phyloP scores from a whole-genome alignment of 139 green algal species.

The Chlamydomonas urium region DNA sequence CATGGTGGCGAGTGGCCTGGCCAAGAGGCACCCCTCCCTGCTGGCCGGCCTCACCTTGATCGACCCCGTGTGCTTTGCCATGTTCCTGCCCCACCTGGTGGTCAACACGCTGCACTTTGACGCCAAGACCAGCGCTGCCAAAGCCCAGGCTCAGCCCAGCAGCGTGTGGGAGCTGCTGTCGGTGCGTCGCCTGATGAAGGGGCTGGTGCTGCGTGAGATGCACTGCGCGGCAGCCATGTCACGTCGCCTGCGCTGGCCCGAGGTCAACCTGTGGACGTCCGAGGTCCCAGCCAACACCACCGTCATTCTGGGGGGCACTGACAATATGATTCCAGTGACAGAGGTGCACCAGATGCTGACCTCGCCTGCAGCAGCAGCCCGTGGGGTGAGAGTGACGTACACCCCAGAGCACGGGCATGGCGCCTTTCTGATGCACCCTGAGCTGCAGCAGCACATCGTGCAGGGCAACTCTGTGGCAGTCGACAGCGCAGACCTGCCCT shows the following conservation, averaged over 20 bases:
- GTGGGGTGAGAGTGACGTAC: slow-evolving; percentile 4
- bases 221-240: slow-evolving; percentile 31
- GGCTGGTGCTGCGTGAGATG: slow-evolving; percentile 32
- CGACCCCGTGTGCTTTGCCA: slow-evolving; percentile 41
- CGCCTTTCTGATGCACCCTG: slow-evolving; percentile 25
- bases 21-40: slow-evolving; percentile 15
- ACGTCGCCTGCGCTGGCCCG: slow-evolving; percentile 21
- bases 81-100: slow-evolving; percentile 33
- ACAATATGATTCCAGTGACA: slow-evolving; percentile 33
- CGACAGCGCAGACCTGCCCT: not conserved
- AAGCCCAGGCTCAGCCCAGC: not conserved
- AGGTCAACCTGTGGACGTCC: slow-evolving; percentile 34
- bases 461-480: too few relatives aligned
- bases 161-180: not conserved
- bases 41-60: slow-evolving; percentile 25
- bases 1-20: slow-evolving; percentile 26
- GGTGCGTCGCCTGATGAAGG: not conserved
- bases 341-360: slow-evolving; percentile 25
- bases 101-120: slow-evolving; percentile 27
- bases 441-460: slow-evolving; percentile 3
- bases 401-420: slow-evolving; percentile 18
- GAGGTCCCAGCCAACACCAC: slow-evolving; percentile 25
- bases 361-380: not conserved
- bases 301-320: slow-evolving; percentile 22
- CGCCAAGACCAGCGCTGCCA: not conserved